Percentiles rank a stretch among this genome's conserved stretches.
Conservation (phyloP, 2,329 filamentous ascomycete genomes). For the Fusarium concolor region DNA sequence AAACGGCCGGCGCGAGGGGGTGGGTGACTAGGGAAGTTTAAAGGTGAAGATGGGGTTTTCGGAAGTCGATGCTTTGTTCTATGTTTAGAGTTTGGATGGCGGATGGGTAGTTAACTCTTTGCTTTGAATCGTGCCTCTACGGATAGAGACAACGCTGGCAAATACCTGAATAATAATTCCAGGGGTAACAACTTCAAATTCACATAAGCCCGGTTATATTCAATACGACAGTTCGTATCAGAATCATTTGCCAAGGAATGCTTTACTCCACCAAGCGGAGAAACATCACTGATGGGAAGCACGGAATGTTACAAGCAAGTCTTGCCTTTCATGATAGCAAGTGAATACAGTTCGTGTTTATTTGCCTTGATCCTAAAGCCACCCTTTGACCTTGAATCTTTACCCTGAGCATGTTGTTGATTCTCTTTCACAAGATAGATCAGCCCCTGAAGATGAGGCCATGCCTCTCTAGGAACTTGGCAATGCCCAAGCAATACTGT, state of each 20-base stretch:
- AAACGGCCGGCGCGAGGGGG: constrained; percentile 3
- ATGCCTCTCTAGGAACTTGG: neutral
- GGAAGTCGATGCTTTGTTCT: constrained; percentile 25
- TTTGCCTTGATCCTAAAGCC: neutral
- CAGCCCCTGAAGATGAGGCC: neutral
- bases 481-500: neutral
- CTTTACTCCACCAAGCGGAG: no score
- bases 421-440: neutral
- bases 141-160: no score
- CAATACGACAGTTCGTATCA: no score
- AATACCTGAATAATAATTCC: no score
- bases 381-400: neutral
- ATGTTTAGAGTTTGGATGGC: constrained; percentile 7
- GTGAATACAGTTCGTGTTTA: neutral
- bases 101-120: neutral
- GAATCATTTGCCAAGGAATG: no score
- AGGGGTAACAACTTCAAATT: no score
- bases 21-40: constrained; percentile 30
- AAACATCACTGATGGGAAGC: neutral
- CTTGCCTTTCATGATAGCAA: constrained; percentile 2
- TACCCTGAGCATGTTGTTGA: no score
- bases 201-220: no score
- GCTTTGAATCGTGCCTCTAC: no score
- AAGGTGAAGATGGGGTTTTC: constrained; percentile 13
- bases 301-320: neutral